A percentile compares a stretch with the other conserved stretches of the same genome.
phyloP scores from a whole-genome alignment of 805 yeast genomes.

The Cyberlindnera sargentensis region DNA sequence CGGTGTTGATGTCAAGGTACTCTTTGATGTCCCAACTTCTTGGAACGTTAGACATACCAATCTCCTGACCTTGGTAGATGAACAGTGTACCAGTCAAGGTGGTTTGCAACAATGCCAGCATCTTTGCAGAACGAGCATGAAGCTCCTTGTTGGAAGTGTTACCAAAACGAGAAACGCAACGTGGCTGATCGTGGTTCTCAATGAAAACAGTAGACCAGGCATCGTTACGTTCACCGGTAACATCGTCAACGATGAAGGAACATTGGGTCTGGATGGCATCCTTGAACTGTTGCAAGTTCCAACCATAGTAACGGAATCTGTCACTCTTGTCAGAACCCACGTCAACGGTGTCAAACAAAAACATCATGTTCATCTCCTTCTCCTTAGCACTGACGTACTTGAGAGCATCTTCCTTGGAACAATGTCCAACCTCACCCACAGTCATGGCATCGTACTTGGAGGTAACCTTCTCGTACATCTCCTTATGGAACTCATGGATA shows the following conservation, averaged over 20 bases:
- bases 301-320: constrained; percentile 30
- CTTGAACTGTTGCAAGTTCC: constrained; percentile 33
- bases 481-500: constrained; percentile 52
- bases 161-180: constrained; percentile 47
- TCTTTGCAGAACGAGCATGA: constrained; percentile 38
- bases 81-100: constrained; percentile 48
- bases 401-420: constrained; percentile 34
- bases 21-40: constrained; percentile 40
- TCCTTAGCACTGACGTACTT: constrained; percentile 33
- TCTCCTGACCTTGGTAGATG: constrained; percentile 56
- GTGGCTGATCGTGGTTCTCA: constrained; percentile 56
- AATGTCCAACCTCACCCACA: constrained; percentile 48
- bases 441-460: constrained; percentile 45
- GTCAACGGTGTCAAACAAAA: constrained; percentile 28
- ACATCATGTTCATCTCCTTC: constrained; percentile 36
- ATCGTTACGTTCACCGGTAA: constrained; percentile 29
- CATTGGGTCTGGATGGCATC: constrained; percentile 30
- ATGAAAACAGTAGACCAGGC: constrained; percentile 51
- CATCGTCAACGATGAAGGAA: constrained; percentile 32
- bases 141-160: constrained; percentile 28
- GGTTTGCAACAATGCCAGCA: constrained; percentile 38
- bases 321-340: constrained; percentile 33
- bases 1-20: constrained; percentile 43
- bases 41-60: constrained; percentile 44
- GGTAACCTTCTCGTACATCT: constrained; percentile 37